phyloP scores from a whole-genome alignment of 2,329 filamentous ascomycete species.

The Scytalidium lignicola region DNA sequence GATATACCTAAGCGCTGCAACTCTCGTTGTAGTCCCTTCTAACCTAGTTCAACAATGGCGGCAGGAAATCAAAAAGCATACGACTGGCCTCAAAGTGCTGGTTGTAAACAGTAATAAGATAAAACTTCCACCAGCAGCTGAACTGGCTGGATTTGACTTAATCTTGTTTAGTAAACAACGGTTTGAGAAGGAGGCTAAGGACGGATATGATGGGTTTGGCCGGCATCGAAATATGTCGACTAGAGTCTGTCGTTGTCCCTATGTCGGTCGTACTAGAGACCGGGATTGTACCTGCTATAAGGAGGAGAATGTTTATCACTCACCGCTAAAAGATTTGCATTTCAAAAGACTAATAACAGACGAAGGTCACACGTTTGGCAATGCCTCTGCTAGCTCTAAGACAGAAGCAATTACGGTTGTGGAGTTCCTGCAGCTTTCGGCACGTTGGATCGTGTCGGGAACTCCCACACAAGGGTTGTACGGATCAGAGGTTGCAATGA shows the following conservation, averaged over 20 bases:
- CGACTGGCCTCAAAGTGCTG: conserved; percentile 59
- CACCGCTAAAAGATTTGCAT: conserved; percentile 64
- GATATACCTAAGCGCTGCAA: conserved; percentile 63
- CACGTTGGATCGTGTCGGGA: conserved; percentile 85
- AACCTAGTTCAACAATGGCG: conserved; percentile 85
- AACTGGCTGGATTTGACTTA: conserved; percentile 66
- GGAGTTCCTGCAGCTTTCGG: conserved; percentile 55
- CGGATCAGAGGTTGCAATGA: conserved; percentile 52
- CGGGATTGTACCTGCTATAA: conserved; percentile 39
- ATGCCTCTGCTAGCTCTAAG: conserved; percentile 48
- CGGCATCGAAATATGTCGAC: conserved; percentile 19
- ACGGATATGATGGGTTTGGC: conserved; percentile 40
- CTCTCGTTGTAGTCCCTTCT: conserved; percentile 73
- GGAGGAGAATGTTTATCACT: conserved; percentile 41
- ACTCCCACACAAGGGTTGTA: conserved; percentile 83
- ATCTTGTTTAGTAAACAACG: conserved; percentile 70
- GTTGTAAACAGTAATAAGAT: conserved; percentile 49
- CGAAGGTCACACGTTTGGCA: conserved; percentile 82
- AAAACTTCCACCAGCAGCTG: conserved; percentile 49
- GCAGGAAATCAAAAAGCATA: conserved; percentile 75
- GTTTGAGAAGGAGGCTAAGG: conserved; percentile 63
- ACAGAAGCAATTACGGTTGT: conserved; percentile 51
- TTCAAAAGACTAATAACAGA: conserved; percentile 90
- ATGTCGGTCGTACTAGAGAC: conserved; percentile 35
- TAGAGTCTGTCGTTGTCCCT: conserved; percentile 11